phyloP scores from a whole-genome alignment of 2,329 filamentous ascomycete species.

The Aspergillaceae sp. region DNA sequence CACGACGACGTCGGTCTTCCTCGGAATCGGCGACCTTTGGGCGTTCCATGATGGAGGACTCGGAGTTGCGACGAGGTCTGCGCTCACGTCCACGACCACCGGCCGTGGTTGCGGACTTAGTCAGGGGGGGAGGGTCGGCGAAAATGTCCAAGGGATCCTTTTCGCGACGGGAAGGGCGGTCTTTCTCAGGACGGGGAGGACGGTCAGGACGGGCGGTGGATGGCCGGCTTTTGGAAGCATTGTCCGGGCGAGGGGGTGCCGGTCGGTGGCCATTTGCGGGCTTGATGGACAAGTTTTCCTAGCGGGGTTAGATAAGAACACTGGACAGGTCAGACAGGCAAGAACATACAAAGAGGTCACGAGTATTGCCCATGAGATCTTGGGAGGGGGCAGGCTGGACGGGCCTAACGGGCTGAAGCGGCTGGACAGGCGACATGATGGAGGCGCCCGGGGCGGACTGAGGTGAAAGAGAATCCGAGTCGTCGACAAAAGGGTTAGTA shows the following conservation, averaged over 20 bases:
- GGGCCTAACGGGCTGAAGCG: neutral
- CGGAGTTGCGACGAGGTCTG: conserved; percentile 51
- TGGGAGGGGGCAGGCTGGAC: conserved; percentile 14
- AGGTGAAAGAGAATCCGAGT: conserved; percentile 30
- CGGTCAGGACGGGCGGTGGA: conserved; percentile 21
- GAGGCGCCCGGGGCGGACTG: conserved; percentile 26
- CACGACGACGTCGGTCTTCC: conserved; percentile 43
- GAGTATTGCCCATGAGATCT: conserved; percentile 40
- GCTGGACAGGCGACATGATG: conserved; percentile 23
- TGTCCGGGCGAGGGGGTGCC: conserved; percentile 28
- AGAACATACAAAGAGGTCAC: conserved; percentile 53
- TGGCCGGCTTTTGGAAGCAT: conserved; percentile 18
- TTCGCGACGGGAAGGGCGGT: no score
- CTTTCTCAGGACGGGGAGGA: conserved; percentile 12
- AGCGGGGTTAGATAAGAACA: no score
- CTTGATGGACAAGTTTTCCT: conserved; percentile 35
- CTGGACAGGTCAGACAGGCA: neutral
- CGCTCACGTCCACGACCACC: conserved; percentile 31
- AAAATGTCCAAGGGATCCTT: conserved; percentile 41
- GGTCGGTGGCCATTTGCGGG: conserved; percentile 30
- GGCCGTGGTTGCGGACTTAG: conserved; percentile 17
- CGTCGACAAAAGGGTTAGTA: conserved; percentile 56
- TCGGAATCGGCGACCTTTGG: conserved; percentile 41
- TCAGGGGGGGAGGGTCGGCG: conserved; percentile 33
- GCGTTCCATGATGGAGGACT: conserved; percentile 52